Conservation (phyloP, 2,329 filamentous ascomycete genomes). For the Cryphonectria japonica region DNA sequence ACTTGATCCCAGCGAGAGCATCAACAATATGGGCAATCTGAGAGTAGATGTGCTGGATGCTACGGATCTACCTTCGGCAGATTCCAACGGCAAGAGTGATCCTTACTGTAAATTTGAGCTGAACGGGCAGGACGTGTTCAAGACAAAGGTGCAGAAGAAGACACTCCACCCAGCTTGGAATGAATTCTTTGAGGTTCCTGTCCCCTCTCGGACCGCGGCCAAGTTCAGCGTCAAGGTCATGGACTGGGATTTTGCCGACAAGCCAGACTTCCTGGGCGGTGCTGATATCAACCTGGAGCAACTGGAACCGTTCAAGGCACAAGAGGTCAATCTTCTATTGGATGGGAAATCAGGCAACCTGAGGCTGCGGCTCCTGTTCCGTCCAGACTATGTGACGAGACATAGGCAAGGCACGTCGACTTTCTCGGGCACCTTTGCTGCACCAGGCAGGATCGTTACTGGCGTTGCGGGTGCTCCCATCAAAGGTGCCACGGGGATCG, state of each 20-base stretch:
- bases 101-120: conserved; percentile 95
- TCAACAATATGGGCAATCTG: conserved; percentile 97
- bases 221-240: conserved; percentile 83
- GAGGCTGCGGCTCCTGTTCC: conserved; percentile 85
- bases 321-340: conserved; percentile 74
- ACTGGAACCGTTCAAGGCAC: conserved; percentile 82
- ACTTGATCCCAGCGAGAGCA: conserved; percentile 91
- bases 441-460: conserved; percentile 85
- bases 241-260: conserved; percentile 97
- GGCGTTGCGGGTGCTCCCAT: conserved; percentile 85
- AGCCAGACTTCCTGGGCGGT: conserved; percentile 86
- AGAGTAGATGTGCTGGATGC: conserved; percentile 93
- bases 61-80: conserved; percentile 84
- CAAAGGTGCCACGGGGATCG: conserved; percentile 77
- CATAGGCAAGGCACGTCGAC: conserved; percentile 88
- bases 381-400: conserved; percentile 86
- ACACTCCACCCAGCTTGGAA: conserved; percentile 95
- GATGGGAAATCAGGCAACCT: conserved; percentile 90
- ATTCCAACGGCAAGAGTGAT: conserved; percentile 95
- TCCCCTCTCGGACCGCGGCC: conserved; percentile 83
- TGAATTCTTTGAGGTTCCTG: conserved; percentile 84
- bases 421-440: conserved; percentile 86
- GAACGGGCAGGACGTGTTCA: conserved; percentile 87
- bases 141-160: conserved; percentile 96
- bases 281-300: conserved; percentile 75